Evolutionary conservation across 352 stramenopile genomes (phyloP).

Genomic region (Pythium pectinolyticum): DNA sequence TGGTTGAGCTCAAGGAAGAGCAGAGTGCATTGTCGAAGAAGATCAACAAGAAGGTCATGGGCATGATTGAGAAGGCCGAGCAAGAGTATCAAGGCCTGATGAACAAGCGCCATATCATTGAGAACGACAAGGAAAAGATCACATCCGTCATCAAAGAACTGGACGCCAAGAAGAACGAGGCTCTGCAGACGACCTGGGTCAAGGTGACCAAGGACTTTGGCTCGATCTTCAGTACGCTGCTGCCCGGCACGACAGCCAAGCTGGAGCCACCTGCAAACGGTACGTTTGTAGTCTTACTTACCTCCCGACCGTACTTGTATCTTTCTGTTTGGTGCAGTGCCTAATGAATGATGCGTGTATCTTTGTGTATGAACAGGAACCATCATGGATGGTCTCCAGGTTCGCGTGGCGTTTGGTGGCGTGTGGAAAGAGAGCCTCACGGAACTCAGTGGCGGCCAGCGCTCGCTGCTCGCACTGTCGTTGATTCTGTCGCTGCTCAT

Average conservation of each 20-base stretch:
- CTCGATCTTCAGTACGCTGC: conserved; percentile 98
- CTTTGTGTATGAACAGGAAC: conserved; percentile 43
- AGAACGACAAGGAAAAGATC: conserved; percentile 99
- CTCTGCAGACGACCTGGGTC: conserved; percentile 95
- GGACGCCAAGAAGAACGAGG: conserved; percentile 98
- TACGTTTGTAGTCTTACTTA: conserved; percentile 22
- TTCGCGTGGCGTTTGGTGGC: conserved; percentile 98
- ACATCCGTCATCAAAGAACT: conserved; percentile 98
- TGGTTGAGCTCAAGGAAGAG: conserved; percentile 92
- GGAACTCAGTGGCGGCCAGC: conserved; percentile 98
- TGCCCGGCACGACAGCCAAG: conserved; percentile 97
- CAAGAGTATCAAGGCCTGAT: conserved; percentile 98
- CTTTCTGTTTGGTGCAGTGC: not conserved
- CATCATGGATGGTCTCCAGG: conserved; percentile 94
- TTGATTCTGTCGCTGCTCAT: conserved; percentile 98
- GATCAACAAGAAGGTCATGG: conserved; percentile 99
- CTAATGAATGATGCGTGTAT: conserved; percentile 8
- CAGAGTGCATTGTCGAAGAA: conserved; percentile 96
- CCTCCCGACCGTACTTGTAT: conserved; percentile 5
- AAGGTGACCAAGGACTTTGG: conserved; percentile 99
- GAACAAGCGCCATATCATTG: conserved; percentile 97
- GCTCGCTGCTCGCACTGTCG: conserved; percentile 98
- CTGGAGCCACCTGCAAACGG: conserved; percentile 95
- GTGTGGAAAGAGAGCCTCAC: conserved; percentile 99
- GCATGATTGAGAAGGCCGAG: conserved; percentile 99